Evolutionary conservation across 441 rosid species (phyloP).

Genomic region (Sinapis alba): DNA sequence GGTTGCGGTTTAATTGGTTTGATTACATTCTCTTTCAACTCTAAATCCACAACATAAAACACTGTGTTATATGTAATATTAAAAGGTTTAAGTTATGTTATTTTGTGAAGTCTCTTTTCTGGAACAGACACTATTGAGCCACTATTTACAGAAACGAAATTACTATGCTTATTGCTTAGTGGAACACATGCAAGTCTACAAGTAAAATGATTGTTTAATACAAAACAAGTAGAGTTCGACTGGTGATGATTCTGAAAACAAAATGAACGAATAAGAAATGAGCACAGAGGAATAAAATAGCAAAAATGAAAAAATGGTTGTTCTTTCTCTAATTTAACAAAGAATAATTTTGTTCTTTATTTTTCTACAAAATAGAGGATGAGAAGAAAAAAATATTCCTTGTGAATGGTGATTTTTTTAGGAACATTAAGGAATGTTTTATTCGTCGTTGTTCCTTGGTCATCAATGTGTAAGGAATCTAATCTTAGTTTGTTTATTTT

Average conservation of each 20-base stretch:
- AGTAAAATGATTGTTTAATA: conserved; percentile 9
- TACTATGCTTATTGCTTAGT: background rate
- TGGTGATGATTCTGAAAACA: too few relatives aligned
- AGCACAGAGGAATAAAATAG: too few relatives aligned
- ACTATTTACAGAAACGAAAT: background rate
- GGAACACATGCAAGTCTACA: conserved; percentile 3
- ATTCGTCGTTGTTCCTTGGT: too few relatives aligned
- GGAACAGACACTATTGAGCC: background rate
- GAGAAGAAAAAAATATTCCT: too few relatives aligned
- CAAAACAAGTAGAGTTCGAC: too few relatives aligned
- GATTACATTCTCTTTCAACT: conserved; percentile 6
- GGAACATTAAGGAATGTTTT: too few relatives aligned
- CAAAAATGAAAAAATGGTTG: too few relatives aligned
- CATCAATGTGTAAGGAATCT: conserved; percentile 32
- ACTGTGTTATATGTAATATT: background rate
- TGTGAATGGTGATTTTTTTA: too few relatives aligned
- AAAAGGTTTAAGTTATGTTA: background rate
- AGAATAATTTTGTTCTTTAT: too few relatives aligned
- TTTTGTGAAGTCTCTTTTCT: background rate
- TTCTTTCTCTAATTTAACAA: too few relatives aligned
- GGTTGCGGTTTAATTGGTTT: background rate
- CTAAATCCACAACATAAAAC: background rate
- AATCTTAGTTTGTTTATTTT: background rate
- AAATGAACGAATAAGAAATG: too few relatives aligned
- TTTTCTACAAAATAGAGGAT: too few relatives aligned